A percentile compares a stretch with the other conserved stretches of the same genome.
Conservation (phyloP, 2,329 filamentous ascomycete species). For the Bipolaris bicolor region DNA sequence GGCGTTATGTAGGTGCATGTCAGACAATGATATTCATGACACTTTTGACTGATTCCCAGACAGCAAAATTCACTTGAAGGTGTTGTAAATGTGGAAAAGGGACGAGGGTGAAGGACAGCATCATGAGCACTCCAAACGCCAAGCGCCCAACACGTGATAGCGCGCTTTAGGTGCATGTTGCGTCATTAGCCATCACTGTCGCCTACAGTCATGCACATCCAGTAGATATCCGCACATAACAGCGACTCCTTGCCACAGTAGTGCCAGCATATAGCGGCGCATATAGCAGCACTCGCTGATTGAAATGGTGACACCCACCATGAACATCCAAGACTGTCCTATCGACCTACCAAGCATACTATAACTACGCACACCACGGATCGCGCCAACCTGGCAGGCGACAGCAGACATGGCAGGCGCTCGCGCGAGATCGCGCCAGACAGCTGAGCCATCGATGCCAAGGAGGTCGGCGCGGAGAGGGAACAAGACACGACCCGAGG, state of each 20-base stretch:
- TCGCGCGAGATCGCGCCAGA: slow-evolving; percentile 32
- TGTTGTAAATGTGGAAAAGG: too few species aligned
- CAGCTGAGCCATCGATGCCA: slow-evolving; percentile 20
- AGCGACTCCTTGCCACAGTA: not conserved
- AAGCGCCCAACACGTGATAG: slow-evolving; percentile 17
- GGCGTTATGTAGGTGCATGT: too few species aligned
- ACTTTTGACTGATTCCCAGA: too few species aligned
- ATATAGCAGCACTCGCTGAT: not conserved
- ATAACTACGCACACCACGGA: not conserved
- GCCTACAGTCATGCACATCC: slow-evolving; percentile 1
- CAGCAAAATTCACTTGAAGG: too few species aligned
- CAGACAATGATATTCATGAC: too few species aligned
- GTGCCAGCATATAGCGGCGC: not conserved
- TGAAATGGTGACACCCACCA: not conserved
- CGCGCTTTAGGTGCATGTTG: slow-evolving; percentile 14
- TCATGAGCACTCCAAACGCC: not conserved
- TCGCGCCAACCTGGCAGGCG: slow-evolving; percentile 4
- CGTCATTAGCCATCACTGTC: slow-evolving; percentile 18
- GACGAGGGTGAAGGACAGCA: too few species aligned
- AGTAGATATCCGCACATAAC: not conserved
- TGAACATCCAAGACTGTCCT: not conserved
- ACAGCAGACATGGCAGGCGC: slow-evolving; percentile 35
- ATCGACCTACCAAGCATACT: slow-evolving; percentile 1
- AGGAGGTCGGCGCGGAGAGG: slow-evolving; percentile 34
- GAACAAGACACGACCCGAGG: slow-evolving; percentile 29